Conservation (phyloP, 495 filamentous ascomycete species). For the Pyrenula massariospora region DNA sequence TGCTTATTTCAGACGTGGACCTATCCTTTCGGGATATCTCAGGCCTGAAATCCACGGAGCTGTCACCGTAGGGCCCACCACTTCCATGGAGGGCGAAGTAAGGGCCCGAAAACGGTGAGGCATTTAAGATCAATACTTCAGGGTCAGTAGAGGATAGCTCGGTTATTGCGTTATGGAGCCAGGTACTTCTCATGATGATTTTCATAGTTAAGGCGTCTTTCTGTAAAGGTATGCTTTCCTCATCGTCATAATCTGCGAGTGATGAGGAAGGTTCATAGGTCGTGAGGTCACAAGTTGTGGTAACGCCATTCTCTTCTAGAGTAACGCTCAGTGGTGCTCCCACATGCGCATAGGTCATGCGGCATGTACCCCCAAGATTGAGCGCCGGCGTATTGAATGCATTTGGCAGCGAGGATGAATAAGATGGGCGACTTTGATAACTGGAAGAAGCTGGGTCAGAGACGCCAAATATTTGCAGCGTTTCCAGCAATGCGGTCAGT, state of each 20-base stretch:
- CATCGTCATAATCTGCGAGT: conserved; percentile 16
- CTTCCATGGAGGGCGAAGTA: conserved; percentile 62
- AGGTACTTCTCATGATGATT: conserved; percentile 81
- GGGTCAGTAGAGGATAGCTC: conserved; percentile 71
- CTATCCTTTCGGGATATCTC: conserved; percentile 17
- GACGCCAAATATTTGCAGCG: conserved; percentile 83
- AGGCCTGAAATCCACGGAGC: conserved; percentile 67
- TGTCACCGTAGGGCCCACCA: conserved; percentile 64
- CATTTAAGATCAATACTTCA: conserved; percentile 47
- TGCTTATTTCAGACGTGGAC: conserved; percentile 22
- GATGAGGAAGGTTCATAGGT: conserved; percentile 65
- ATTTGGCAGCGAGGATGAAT: conserved; percentile 30
- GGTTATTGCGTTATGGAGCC: conserved; percentile 71
- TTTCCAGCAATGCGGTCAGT: conserved; percentile 79
- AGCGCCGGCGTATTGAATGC: conserved; percentile 68
- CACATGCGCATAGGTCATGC: conserved; percentile 56
- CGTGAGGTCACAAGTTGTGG: conserved; percentile 82
- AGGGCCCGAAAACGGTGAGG: conserved; percentile 46
- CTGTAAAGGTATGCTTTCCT: conserved; percentile 71
- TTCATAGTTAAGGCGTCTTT: conserved; percentile 73
- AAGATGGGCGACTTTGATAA: conserved; percentile 40
- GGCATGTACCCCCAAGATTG: conserved; percentile 63
- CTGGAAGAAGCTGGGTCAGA: conserved; percentile 46
- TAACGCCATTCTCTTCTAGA: conserved; percentile 73
- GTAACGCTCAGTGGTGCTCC: conserved; percentile 71